phyloP scores from a whole-genome alignment of 2,329 filamentous ascomycete species.

The Aspergillus sp. region DNA sequence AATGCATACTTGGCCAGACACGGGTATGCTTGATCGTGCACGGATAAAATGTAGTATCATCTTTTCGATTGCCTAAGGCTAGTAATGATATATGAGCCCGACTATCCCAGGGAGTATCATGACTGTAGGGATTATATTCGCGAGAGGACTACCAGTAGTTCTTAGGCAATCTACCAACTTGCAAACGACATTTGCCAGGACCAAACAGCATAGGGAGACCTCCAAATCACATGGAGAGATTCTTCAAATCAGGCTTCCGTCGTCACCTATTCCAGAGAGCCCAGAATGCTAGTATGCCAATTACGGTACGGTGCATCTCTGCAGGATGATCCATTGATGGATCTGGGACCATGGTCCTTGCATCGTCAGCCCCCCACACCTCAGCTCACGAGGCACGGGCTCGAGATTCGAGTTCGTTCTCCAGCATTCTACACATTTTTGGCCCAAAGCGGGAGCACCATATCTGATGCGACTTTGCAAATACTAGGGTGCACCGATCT shows the following conservation, averaged over 20 bases:
- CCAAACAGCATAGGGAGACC: neutral
- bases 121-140: no score
- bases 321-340: neutral
- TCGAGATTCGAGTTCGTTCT: neutral
- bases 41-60: neutral
- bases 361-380: no score
- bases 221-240: neutral
- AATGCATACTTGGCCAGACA: neutral
- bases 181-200: neutral
- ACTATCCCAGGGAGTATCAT: no score
- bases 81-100: no score
- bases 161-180: neutral
- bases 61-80: no score
- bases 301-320: neutral
- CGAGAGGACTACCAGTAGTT: neutral
- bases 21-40: neutral
- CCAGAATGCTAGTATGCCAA: neutral
- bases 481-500: neutral
- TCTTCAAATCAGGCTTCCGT: neutral
- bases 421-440: neutral
- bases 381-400: neutral
- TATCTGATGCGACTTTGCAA: neutral
- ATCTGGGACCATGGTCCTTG: no score
- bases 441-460: neutral
- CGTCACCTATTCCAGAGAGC: neutral